Conservation (phyloP, 441 rosid genomes). For the Jatropha podagrica region DNA sequence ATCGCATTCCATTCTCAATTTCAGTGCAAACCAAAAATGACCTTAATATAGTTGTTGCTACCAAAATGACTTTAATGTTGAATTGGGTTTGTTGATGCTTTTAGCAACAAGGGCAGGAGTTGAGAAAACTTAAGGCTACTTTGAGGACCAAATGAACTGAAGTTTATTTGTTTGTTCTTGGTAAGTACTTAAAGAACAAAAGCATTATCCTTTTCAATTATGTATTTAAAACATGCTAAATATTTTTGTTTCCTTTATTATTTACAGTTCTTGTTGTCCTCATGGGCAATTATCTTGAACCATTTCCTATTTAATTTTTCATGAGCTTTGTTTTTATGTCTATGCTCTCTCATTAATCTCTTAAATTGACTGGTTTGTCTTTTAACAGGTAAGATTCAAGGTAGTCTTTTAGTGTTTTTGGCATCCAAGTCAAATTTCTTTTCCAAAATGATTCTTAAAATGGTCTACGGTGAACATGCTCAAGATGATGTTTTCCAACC, state of each 20-base stretch:
- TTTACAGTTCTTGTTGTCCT: background rate
- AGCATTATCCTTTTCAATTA: background rate
- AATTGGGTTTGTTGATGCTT: conserved; percentile 22
- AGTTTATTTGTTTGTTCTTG: conserved; percentile 9
- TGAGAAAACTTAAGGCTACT: conserved; percentile 32
- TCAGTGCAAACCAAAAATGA: no score
- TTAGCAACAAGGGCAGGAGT: conserved; percentile 58
- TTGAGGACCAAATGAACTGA: conserved; percentile 50
- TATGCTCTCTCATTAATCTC: background rate
- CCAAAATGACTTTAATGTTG: background rate
- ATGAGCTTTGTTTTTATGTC: background rate
- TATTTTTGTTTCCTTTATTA: conserved; percentile 8
- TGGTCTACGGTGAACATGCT: no score
- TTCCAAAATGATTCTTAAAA: no score
- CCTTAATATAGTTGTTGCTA: background rate
- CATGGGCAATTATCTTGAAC: background rate
- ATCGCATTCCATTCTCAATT: no score
- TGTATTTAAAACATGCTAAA: background rate
- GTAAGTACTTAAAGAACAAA: conserved; percentile 22
- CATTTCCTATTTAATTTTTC: background rate
- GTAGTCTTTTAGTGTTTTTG: background rate
- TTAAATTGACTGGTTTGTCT: background rate
- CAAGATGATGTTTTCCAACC: no score
- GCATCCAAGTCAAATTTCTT: no score
- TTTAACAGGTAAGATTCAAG: background rate